phyloP scores from a whole-genome alignment of 192 early-diverging fungal genomes.

The Coemansia reversa region DNA sequence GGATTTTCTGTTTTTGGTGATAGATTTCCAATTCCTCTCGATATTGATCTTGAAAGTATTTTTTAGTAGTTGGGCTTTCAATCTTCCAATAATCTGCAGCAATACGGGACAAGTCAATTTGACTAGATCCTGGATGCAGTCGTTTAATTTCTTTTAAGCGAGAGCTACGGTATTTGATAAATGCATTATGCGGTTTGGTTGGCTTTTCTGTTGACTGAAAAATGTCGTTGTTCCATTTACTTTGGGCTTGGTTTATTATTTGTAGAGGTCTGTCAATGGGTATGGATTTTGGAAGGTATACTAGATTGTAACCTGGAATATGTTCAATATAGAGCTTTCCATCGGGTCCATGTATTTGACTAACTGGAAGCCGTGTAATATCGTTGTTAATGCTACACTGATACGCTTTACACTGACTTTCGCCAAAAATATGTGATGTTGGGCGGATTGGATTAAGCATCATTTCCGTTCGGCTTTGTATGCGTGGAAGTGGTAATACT shows the following conservation, averaged over 20 bases:
- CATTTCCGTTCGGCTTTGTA: neutral
- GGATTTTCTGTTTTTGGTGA: slow-evolving; percentile 15
- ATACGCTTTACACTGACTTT: slow-evolving; percentile 4
- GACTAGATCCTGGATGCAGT: slow-evolving; percentile 14
- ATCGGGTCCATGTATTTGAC: slow-evolving; percentile 16
- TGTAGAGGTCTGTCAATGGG: neutral
- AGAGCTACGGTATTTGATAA: slow-evolving; percentile 32
- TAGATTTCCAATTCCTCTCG: slow-evolving; percentile 17
- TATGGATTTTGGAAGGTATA: slow-evolving; percentile 17
- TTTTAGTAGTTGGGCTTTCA: slow-evolving; percentile 16
- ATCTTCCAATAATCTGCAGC: slow-evolving; percentile 30
- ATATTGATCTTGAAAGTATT: slow-evolving; percentile 19
- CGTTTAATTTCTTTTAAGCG: slow-evolving; percentile 11
- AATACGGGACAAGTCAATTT: slow-evolving; percentile 25
- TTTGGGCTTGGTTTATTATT: slow-evolving; percentile 3
- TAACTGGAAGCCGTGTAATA: slow-evolving; percentile 13
- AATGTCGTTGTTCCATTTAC: neutral
- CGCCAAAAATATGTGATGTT: slow-evolving; percentile 14
- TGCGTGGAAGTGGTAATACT: neutral
- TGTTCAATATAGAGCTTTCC: slow-evolving; percentile 33
- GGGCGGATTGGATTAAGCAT: neutral
- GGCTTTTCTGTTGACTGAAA: neutral
- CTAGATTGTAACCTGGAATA: slow-evolving; percentile 23
- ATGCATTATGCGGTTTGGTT: slow-evolving; percentile 24
- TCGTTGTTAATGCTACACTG: slow-evolving; percentile 5